Evolutionary conservation across 2,329 filamentous ascomycete species (phyloP), one percentile per base, ranked within the genome.

Genomic region (Pseudomassariella vexata): DNA sequence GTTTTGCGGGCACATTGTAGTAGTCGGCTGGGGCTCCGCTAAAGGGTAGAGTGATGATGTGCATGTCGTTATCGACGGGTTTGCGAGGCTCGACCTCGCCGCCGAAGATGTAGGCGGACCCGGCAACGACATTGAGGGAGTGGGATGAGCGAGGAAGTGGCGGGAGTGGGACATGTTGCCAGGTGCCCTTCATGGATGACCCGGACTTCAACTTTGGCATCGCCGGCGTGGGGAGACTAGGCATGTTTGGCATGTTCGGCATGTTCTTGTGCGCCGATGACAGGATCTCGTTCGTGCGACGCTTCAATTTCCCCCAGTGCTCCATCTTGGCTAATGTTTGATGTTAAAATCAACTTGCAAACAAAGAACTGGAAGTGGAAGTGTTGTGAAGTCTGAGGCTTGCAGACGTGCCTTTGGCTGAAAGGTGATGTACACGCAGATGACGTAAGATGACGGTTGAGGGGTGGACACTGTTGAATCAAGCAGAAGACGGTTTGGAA

Each of bases 71-170:
- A 59, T 88, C 83, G 35, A 81, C 70, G 6, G 82, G 80, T 49
- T 84, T 63, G 28, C 78, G 68, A 3, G 82, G 70, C 27, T 66
- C 30, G 36, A 79, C 57, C 55, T 92, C 85, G 44, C 86, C 87
- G 38, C 87, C 86, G 50, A 88, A 94, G 47, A 94, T 67, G 55
- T 66, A 68, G 26, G 73, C 69, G n/a, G 63, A 67, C 10, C 68
- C 62, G 27, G 61, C 63, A 15, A 81, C 57, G 24, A 82, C 64
- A 25, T 84, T 71, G 44, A 88, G 54, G 3, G 75, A 72, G 50
- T 92, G 85, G 1, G 85, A 88, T 2, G 85, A 90, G 33, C 85
- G 79, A 23, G 76, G 75, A 6, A 88, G 66, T 1, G 64, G 43
- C 3, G 72, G 67, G 20, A 73, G 50, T 24, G 65, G 52, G 46